These are phyloP conservation scores for Sedum album DNA, from an alignment of 164 flowering plant genomes.

Conservation along the genomic window DNA sequence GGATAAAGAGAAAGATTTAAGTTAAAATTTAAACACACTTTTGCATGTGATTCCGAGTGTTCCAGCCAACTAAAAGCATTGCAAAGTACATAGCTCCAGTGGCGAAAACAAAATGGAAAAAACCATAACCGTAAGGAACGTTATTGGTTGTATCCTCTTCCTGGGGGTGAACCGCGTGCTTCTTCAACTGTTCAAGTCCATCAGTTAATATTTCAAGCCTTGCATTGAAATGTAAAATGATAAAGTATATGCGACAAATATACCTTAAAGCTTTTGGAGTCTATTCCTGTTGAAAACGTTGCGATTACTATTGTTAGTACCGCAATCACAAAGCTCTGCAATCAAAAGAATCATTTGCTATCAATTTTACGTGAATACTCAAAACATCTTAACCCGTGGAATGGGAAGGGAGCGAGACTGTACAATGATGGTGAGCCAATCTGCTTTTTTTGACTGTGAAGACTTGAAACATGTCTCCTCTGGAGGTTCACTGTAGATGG, in stretches of 20 bases:
- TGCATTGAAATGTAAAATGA: neutral
- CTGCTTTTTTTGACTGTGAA: conserved; percentile 42
- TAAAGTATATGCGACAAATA: neutral
- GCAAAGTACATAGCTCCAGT: conserved; percentile 91
- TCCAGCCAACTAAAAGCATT: conserved; percentile 89
- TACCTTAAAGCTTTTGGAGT: conserved; percentile 89
- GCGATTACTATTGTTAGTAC: conserved; percentile 79
- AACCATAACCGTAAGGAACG: conserved; percentile 52
- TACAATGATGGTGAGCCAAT: conserved; percentile 91
- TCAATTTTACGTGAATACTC: neutral
- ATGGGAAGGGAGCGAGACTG: neutral
- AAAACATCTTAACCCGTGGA: neutral
- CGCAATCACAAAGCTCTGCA: conserved; percentile 82
- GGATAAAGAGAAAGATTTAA: neutral
- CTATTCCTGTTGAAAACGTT: conserved; percentile 92
- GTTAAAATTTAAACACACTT: conserved; percentile 37
- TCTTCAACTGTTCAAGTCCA: conserved; percentile 57
- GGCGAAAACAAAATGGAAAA: conserved; percentile 93
- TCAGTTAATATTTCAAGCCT: conserved; percentile 14
- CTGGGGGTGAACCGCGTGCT: conserved; percentile 21
- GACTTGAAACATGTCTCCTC: conserved; percentile 61
- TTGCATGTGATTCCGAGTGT: conserved; percentile 53
- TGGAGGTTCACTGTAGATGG: conserved; percentile 64
- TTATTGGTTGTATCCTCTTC: conserved; percentile 31
- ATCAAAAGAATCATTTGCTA: conserved; percentile 10